Evolutionary conservation across 2,329 filamentous ascomycete species (phyloP).

Genomic region (Podosphaera leucotricha): DNA sequence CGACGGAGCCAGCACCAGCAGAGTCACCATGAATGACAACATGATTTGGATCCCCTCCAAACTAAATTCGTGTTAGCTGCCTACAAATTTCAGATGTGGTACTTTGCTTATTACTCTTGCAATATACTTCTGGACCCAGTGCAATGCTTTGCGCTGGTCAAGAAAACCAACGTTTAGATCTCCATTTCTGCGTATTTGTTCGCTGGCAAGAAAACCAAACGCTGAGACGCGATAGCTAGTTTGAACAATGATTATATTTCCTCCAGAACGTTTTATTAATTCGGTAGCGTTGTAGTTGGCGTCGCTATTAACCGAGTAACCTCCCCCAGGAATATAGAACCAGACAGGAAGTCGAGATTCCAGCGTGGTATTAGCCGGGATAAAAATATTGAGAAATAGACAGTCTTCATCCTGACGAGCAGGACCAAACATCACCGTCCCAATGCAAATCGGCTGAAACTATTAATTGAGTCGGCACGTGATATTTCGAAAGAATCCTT

Average conservation of each 20-base stretch:
- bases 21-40: constrained; percentile 22
- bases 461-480: background rate
- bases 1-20: constrained; percentile 21
- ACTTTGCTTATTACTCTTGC: background rate
- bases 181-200: background rate
- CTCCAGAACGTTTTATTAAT: constrained; percentile 16
- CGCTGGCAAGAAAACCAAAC: constrained; percentile 8
- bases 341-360: constrained; percentile 17
- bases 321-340: constrained; percentile 21
- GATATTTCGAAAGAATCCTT: background rate
- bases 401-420: constrained; percentile 13
- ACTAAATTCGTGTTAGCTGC: background rate
- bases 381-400: constrained; percentile 16
- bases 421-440: background rate
- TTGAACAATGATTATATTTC: constrained; percentile 20
- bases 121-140: constrained; percentile 1
- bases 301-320: constrained; percentile 19
- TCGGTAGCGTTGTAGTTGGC: constrained; percentile 20
- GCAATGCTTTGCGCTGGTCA: background rate
- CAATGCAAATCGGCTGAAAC: constrained; percentile 1
- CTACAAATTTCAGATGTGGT: background rate
- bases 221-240: constrained; percentile 22
- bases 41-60: constrained; percentile 16
- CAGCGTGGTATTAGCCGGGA: constrained; percentile 2
- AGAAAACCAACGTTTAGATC: constrained; percentile 1